Evolutionary conservation across 495 filamentous ascomycete genomes (phyloP), one percentile per base, ranked within the genome.

Genomic region (Neurospora sublineolata): DNA sequence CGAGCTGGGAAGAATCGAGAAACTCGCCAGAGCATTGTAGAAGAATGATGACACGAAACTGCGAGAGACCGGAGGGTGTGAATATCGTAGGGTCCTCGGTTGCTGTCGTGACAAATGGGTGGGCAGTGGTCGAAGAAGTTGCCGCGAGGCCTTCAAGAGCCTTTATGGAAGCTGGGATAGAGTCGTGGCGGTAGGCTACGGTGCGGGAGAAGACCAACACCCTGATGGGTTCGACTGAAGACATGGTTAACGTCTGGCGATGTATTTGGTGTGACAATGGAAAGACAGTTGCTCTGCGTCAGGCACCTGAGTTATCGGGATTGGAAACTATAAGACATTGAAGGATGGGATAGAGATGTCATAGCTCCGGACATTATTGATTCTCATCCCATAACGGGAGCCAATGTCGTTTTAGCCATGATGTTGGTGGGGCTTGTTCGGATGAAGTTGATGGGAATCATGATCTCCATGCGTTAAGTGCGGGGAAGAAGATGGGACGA

Each of bases 181-280:
- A 82, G 41, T 69, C 74, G 58, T 82, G 82, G 37, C 81, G 76
- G 68, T 81, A 82, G 18, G 69, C 77, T 0, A 70, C 68, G 18
- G 82, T 82, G 70, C 76, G 76, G 40, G 77, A 81, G 71, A 82
- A 81, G 67, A 81, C 58, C 68, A 83, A 77, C 30, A 82, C 68
- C 9, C 39, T 71, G 60, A 75, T 69, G 58, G 68, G 72, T 33
- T 64, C 27, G 52, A 27, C 52, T 64, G 52, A 64, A 64, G 52
- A 33, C 52, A 64, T 64, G 52, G 52, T 0, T 27, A 23, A 30
- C 23, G 52, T 30, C 52, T 60, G 52, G 12, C 52, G 52, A 16
- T 60, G 0, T 14, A 9, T 7, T 58, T 30, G 52, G 52, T 20
- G 23, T 30, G 23, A 11, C 23, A 58, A 14, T 11, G 44, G 12